Evolutionary conservation across 2,329 filamentous ascomycete species (phyloP).

Genomic region (Phialophora expanda): DNA sequence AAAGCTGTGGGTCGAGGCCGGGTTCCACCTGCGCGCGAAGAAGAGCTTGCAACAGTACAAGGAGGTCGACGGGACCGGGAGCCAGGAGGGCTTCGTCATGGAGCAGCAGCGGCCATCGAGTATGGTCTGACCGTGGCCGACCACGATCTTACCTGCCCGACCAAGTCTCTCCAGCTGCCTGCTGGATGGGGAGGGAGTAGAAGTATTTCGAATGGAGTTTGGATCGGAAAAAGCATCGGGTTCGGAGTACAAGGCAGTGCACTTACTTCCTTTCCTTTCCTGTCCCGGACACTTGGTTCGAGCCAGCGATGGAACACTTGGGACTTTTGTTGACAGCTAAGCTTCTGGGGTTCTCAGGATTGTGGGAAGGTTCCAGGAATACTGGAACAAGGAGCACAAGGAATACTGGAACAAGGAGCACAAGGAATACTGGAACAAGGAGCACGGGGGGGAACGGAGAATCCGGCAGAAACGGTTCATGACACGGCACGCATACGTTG

Average conservation of each 20-base stretch:
- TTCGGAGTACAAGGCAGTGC: not conserved
- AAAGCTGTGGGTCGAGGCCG: conserved; percentile 5
- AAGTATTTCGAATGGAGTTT: not conserved
- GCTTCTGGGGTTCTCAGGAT: too few relatives aligned
- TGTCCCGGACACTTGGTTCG: too few relatives aligned
- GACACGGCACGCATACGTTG: too few relatives aligned
- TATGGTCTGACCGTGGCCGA: not conserved
- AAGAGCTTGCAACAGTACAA: conserved; percentile 14
- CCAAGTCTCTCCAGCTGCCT: not conserved
- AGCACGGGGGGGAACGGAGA: too few relatives aligned
- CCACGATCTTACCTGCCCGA: too few relatives aligned
- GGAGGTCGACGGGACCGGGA: conserved; percentile 2
- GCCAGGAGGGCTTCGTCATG: conserved; percentile 11
- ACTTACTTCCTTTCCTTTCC: not conserved
- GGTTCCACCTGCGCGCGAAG: conserved; percentile 13
- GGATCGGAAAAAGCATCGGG: not conserved
- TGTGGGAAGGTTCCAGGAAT: too few relatives aligned
- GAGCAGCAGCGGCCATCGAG: not conserved
- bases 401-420: too few relatives aligned
- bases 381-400: too few relatives aligned
- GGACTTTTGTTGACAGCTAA: too few relatives aligned
- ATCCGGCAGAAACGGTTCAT: too few relatives aligned
- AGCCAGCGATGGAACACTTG: too few relatives aligned
- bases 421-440: too few relatives aligned
- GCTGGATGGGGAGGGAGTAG: not conserved